A percentile compares a stretch with the other conserved stretches of the same genome.
phyloP scores from a whole-genome alignment of 345 rosid genomes.

The Conringia planisiliqua region DNA sequence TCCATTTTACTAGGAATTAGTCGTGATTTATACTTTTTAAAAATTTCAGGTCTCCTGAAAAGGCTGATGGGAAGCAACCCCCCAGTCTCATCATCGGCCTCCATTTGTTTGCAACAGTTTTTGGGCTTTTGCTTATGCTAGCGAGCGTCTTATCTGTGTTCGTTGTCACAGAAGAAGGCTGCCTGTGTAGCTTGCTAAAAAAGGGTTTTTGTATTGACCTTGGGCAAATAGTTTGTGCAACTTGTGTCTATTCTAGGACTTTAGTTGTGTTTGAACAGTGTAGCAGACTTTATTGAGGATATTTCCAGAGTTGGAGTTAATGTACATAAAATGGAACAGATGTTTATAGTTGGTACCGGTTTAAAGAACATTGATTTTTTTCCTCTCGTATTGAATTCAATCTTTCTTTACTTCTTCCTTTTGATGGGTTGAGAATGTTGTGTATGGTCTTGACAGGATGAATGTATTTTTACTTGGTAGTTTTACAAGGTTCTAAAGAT shows the following conservation, averaged over 20 bases:
- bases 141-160: slow-evolving; percentile 40
- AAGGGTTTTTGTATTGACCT: slow-evolving; percentile 38
- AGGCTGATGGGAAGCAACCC: slow-evolving; percentile 90
- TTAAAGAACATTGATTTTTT: slow-evolving; percentile 2
- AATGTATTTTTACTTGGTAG: slow-evolving; percentile 40
- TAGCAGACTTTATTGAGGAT: slow-evolving; percentile 42
- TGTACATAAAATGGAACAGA: slow-evolving; percentile 44
- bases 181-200: slow-evolving; percentile 47
- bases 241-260: slow-evolving; percentile 50
- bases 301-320: slow-evolving; percentile 35
- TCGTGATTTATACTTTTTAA: slow-evolving; percentile 42
- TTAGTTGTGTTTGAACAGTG: slow-evolving; percentile 49
- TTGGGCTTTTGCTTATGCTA: slow-evolving; percentile 64
- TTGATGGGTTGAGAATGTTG: slow-evolving; percentile 31
- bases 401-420: slow-evolving; percentile 17
- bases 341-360: slow-evolving; percentile 21
- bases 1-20: slow-evolving; percentile 40
- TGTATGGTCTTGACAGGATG: slow-evolving; percentile 25
- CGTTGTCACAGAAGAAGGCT: slow-evolving; percentile 55
- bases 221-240: slow-evolving; percentile 47
- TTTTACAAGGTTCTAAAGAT: slow-evolving; percentile 29
- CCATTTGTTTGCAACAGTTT: slow-evolving; percentile 72
- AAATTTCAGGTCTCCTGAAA: slow-evolving; percentile 75
- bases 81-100: slow-evolving; percentile 72
- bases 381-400: neutral